Evolutionary conservation across 148 eudicot genomes (phyloP).

Genomic region (Talinum fruticosum): DNA sequence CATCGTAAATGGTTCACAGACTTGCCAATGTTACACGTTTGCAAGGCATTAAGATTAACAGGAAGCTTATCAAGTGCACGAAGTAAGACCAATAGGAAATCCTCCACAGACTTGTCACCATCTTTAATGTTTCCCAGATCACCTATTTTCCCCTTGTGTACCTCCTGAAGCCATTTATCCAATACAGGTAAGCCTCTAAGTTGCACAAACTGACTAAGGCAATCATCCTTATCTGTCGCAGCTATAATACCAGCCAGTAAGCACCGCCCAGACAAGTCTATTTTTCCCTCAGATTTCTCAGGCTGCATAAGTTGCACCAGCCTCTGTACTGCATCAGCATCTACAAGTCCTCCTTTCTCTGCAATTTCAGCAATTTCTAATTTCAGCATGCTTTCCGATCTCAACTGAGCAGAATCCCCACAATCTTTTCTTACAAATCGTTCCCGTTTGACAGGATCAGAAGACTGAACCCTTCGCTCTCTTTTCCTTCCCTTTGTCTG

Average conservation of each 20-base stretch:
- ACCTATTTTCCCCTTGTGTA: slow-evolving; percentile 70
- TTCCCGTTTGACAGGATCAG: slow-evolving; percentile 66
- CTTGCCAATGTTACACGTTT: slow-evolving; percentile 84
- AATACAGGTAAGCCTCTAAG: slow-evolving; percentile 71
- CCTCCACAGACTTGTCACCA: slow-evolving; percentile 71
- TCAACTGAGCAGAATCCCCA: slow-evolving; percentile 40
- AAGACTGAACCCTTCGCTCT: slow-evolving; percentile 59
- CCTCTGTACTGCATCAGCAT: slow-evolving; percentile 71
- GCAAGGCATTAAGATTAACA: slow-evolving; percentile 78
- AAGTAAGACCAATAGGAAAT: slow-evolving; percentile 77
- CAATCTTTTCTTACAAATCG: slow-evolving; percentile 53
- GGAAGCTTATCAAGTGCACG: slow-evolving; percentile 91
- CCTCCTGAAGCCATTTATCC: slow-evolving; percentile 92
- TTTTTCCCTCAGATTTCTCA: slow-evolving; percentile 54
- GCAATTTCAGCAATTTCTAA: slow-evolving; percentile 66
- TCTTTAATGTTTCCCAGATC: slow-evolving; percentile 58
- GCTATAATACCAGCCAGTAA: slow-evolving; percentile 75
- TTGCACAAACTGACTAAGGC: slow-evolving; percentile 78
- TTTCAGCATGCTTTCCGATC: slow-evolving; percentile 48
- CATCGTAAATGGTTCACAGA: slow-evolving; percentile 84
- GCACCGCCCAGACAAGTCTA: slow-evolving; percentile 52
- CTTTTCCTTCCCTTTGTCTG: slow-evolving; percentile 80
- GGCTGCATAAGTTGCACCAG: slow-evolving; percentile 79
- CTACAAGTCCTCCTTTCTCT: slow-evolving; percentile 72
- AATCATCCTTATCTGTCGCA: slow-evolving; percentile 77